Evolutionary conservation across 2,329 filamentous ascomycete species (phyloP).

Genomic region (Paracoccidioides lutzii): DNA sequence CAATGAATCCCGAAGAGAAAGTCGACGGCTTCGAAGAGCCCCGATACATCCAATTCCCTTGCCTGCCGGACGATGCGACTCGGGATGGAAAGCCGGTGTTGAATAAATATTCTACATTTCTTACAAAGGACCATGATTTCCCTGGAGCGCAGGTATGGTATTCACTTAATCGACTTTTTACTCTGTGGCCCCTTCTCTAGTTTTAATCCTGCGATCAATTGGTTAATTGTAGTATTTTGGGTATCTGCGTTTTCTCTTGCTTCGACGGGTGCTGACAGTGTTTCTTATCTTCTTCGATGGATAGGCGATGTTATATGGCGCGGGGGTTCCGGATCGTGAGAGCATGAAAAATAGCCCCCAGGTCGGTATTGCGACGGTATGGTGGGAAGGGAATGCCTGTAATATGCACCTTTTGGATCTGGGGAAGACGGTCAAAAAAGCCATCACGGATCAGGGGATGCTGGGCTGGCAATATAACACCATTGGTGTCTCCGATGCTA

Average conservation of each 20-base stretch:
- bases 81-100: conserved; percentile 51
- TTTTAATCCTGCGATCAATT: background rate
- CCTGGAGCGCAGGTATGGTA: conserved; percentile 66
- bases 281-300: background rate
- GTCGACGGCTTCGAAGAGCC: conserved; percentile 24
- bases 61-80: conserved; percentile 39
- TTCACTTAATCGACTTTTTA: background rate
- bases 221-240: background rate
- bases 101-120: conserved; percentile 72
- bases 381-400: conserved; percentile 97
- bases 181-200: background rate
- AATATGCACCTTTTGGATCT: conserved; percentile 71
- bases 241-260: too few species aligned
- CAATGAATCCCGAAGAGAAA: background rate
- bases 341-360: conserved; percentile 86
- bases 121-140: conserved; percentile 79
- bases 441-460: conserved; percentile 71
- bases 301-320: conserved; percentile 88
- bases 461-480: conserved; percentile 92
- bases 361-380: conserved; percentile 80
- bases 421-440: conserved; percentile 73
- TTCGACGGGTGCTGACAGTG: background rate
- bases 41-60: conserved; percentile 46
- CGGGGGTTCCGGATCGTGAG: conserved; percentile 69
- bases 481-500: conserved; percentile 77